A percentile compares a stretch with the other conserved stretches of the same genome.
phyloP scores from a whole-genome alignment of 768 basidiomycete species.

The Pleurotus cornucopiae region DNA sequence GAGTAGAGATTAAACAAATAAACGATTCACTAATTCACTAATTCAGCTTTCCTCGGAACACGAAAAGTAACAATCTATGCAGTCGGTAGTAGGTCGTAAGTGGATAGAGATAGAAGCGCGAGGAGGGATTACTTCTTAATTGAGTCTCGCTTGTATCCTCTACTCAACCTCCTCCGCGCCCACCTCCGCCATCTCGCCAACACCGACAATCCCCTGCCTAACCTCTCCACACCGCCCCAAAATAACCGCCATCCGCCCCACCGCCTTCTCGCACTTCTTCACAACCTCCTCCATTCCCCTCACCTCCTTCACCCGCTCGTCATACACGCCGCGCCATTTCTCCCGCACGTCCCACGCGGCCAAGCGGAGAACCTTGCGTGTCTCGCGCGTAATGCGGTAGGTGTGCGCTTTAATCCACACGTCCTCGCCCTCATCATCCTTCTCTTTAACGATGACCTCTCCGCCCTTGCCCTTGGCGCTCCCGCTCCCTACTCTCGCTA shows the following conservation, averaged over 20 bases:
- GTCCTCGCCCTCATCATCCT: slow-evolving; percentile 44
- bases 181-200: slow-evolving; percentile 25
- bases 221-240: slow-evolving; percentile 58
- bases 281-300: slow-evolving; percentile 71
- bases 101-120: no score
- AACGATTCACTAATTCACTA: no score
- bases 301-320: slow-evolving; percentile 76
- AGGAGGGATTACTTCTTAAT: no score
- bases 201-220: slow-evolving; percentile 38
- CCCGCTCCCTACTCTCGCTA: neutral
- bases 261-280: slow-evolving; percentile 63
- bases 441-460: slow-evolving; percentile 24
- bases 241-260: slow-evolving; percentile 65
- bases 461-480: no score
- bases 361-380: slow-evolving; percentile 86
- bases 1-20: no score
- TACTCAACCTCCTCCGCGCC: no score
- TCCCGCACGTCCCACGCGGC: slow-evolving; percentile 89
- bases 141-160: no score
- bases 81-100: no score
- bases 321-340: slow-evolving; percentile 76
- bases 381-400: slow-evolving; percentile 73
- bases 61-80: no score
- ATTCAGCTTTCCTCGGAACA: no score
- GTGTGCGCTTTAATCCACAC: slow-evolving; percentile 66